Conservation (phyloP, 1,284 basidiomycete species). For the Heterobasidion occidentale region DNA sequence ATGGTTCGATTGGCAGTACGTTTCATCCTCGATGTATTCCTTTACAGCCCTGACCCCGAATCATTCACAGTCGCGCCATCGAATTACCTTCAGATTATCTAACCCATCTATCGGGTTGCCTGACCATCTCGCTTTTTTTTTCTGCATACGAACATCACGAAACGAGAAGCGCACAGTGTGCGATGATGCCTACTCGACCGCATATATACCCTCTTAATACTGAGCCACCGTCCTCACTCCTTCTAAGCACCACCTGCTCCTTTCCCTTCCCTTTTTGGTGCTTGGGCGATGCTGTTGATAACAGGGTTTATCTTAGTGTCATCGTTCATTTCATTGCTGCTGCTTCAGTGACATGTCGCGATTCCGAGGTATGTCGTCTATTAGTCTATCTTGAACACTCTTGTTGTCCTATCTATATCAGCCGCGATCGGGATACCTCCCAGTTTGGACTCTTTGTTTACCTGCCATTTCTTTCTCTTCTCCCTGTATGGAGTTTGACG, state of each 20-base stretch:
- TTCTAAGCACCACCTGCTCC: background rate
- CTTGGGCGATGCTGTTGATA: background rate
- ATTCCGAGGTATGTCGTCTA: background rate
- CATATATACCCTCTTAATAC: background rate
- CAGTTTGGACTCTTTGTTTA: background rate
- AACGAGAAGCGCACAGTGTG: background rate
- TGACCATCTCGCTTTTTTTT: background rate
- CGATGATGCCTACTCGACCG: background rate
- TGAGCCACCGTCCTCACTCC: background rate
- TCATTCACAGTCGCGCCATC: conserved; percentile 61
- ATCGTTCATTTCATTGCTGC: background rate
- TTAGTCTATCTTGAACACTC: background rate
- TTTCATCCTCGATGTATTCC: conserved; percentile 3
- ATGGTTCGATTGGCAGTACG: conserved; percentile 76
- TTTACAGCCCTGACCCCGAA: conserved; percentile 12
- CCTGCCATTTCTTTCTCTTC: background rate
- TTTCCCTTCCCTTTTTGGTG: background rate
- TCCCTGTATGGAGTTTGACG: background rate
- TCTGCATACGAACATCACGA: background rate
- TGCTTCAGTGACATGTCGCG: background rate
- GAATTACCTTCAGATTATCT: conserved; percentile 74
- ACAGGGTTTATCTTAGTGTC: background rate
- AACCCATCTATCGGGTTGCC: conserved; percentile 8
- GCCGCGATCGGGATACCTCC: background rate
- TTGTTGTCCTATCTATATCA: background rate